phyloP scores from a whole-genome alignment of 2,329 filamentous ascomycete species.

The Fusarium proliferatum region DNA sequence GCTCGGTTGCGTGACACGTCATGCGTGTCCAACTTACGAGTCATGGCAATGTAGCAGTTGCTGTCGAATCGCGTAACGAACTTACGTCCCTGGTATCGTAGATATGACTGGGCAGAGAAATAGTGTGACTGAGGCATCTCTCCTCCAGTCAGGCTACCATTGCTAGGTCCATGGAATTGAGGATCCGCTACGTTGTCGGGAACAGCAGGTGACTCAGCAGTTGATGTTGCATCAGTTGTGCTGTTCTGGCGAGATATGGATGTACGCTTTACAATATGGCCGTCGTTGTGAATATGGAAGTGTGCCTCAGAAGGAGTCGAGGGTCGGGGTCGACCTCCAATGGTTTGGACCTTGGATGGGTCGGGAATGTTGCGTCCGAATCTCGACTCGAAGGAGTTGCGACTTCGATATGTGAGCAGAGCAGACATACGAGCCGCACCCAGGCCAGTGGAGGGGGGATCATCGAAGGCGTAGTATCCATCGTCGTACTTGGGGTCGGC shows the following conservation, averaged over 20 bases:
- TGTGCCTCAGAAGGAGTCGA: constrained; percentile 76
- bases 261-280: constrained; percentile 72
- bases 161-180: constrained; percentile 76
- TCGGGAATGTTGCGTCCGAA: constrained; percentile 95
- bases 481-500: constrained; percentile 98
- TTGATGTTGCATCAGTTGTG: constrained; percentile 48
- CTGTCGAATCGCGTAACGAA: constrained; percentile 98
- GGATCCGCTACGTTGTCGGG: constrained; percentile 60
- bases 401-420: constrained; percentile 92
- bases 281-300: constrained; percentile 86
- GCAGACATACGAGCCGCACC: constrained; percentile 97
- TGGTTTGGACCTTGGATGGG: constrained; percentile 83
- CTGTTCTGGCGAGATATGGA: constrained; percentile 62
- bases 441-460: constrained; percentile 87
- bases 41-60: constrained; percentile 99
- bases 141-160: constrained; percentile 60
- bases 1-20: constrained; percentile 86
- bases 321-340: constrained; percentile 73
- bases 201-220: constrained; percentile 36
- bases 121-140: constrained; percentile 78
- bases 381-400: constrained; percentile 94
- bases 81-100: constrained; percentile 95
- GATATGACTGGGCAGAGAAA: constrained; percentile 97
- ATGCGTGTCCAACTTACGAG: constrained; percentile 96
- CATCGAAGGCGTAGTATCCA: constrained; percentile 89